Evolutionary conservation across 208 protist species (phyloP).

Genomic region (Trypanosoma lewisi): DNA sequence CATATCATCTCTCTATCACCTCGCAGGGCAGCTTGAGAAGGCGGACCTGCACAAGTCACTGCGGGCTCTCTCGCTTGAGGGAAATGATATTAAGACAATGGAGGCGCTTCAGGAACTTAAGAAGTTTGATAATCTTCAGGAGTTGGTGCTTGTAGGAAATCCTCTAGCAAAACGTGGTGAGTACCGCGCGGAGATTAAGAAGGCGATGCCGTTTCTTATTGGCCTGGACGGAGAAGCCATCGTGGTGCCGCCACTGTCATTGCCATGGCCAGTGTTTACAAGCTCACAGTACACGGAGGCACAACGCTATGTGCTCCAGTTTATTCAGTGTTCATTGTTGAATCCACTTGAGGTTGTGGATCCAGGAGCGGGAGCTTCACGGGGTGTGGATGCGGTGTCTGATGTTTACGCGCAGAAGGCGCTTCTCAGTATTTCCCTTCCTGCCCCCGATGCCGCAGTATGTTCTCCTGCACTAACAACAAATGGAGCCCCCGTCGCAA

Average conservation of each 20-base stretch:
- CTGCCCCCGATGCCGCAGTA: slow-evolving; percentile 61
- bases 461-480: slow-evolving; percentile 37
- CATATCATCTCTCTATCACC: slow-evolving; percentile 56
- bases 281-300: slow-evolving; percentile 15
- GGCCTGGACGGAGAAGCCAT: slow-evolving; percentile 59
- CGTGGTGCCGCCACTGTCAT: slow-evolving; percentile 43
- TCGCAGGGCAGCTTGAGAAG: slow-evolving; percentile 61
- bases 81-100: slow-evolving; percentile 55
- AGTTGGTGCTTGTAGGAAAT: slow-evolving; percentile 71
- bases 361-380: slow-evolving; percentile 22
- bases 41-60: slow-evolving; percentile 54
- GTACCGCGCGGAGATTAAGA: slow-evolving; percentile 58
- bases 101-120: slow-evolving; percentile 53
- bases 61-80: slow-evolving; percentile 55
- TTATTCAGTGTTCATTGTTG: slow-evolving; percentile 62
- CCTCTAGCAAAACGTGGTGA: slow-evolving; percentile 44
- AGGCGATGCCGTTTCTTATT: slow-evolving; percentile 63
- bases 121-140: slow-evolving; percentile 55
- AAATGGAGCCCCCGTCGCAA: slow-evolving; percentile 25
- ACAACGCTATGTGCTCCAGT: slow-evolving; percentile 60
- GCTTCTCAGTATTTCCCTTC: slow-evolving; percentile 60
- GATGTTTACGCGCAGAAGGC: slow-evolving; percentile 68
- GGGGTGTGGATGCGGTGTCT: slow-evolving; percentile 70
- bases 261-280: slow-evolving; percentile 77
- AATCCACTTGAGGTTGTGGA: slow-evolving; percentile 28